Evolutionary conservation across 305 asterid genomes (phyloP).

Genomic region (Fraxinus sp.): DNA sequence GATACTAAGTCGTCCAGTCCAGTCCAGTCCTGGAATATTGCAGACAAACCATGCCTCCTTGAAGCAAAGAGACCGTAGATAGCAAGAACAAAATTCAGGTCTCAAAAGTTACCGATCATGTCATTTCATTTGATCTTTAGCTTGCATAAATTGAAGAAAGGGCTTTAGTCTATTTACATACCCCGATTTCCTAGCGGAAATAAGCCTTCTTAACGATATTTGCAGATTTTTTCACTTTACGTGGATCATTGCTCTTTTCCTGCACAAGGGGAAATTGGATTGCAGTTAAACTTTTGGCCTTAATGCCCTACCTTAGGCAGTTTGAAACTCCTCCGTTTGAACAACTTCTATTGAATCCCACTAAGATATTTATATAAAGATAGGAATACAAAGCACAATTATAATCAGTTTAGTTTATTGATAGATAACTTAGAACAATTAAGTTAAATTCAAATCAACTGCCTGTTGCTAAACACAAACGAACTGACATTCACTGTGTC

Average conservation of each 20-base stretch:
- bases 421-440: neutral
- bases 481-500: neutral
- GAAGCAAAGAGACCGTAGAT: neutral
- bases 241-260: slow-evolving; percentile 4
- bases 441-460: neutral
- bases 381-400: neutral
- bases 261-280: slow-evolving; percentile 1
- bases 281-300: neutral
- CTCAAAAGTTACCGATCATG: neutral
- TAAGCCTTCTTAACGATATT: slow-evolving; percentile 10
- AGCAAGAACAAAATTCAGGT: neutral
- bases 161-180: neutral
- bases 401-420: neutral
- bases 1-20: neutral
- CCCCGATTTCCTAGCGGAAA: slow-evolving; percentile 14
- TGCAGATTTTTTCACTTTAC: slow-evolving; percentile 8
- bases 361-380: neutral
- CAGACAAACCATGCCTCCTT: neutral
- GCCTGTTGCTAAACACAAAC: neutral
- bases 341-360: neutral
- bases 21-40: neutral
- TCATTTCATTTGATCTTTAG: neutral
- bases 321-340: neutral
- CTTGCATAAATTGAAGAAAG: neutral
- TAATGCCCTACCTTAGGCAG: neutral